Evolutionary conservation across 495 filamentous ascomycete genomes (phyloP), one percentile per base, ranked within the genome.

Genomic region (Lineolata rhizophorae): DNA sequence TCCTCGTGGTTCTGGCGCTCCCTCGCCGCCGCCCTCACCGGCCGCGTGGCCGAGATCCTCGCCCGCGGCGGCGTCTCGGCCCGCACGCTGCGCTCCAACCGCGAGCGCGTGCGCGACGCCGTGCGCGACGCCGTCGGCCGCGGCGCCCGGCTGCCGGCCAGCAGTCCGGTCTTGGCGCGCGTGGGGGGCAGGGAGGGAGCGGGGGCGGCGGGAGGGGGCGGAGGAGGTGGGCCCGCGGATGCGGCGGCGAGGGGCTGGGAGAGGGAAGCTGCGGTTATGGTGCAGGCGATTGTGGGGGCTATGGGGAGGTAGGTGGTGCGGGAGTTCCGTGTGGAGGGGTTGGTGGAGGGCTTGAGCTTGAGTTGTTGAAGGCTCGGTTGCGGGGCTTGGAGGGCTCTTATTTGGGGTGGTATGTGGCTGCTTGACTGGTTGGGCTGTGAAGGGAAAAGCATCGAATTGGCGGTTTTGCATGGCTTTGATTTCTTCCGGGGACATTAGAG

Each of bases 251-350:
- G 64, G 24, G 64, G 60, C 32, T 93, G 81, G 73, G 90, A 95
- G 46, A 67, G 84, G 34, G 87, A 94, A 54, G 75, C 85, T 18
- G 84, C 85, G 4, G 84, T 97, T 20, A 93, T 97, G 83, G 76
- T 91, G 32, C 72, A 76, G 34, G 70, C 73, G 27, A 67, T 91
- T 1, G 48, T 67, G 24, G 61, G 65, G 24, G 53, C 53, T 14
- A 37, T 71, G 29, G 55, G 61, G 8, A 41, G 62, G 37, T 67
- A 25, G 22, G n/a, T n/a, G n/a, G n/a, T n/a, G n/a, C n/a, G n/a
- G n/a, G n/a, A n/a, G n/a, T n/a, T n/a, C n/a, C n/a, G n/a, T n/a
- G n/a, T n/a, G n/a, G n/a, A n/a, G n/a, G n/a, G n/a, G n/a, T n/a
- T n/a, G n/a, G n/a, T n/a, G n/a, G n/a, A n/a, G n/a, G n/a, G n/a